phyloP scores from a whole-genome alignment of 1,139 yeast species.

The Candida albicans region DNA sequence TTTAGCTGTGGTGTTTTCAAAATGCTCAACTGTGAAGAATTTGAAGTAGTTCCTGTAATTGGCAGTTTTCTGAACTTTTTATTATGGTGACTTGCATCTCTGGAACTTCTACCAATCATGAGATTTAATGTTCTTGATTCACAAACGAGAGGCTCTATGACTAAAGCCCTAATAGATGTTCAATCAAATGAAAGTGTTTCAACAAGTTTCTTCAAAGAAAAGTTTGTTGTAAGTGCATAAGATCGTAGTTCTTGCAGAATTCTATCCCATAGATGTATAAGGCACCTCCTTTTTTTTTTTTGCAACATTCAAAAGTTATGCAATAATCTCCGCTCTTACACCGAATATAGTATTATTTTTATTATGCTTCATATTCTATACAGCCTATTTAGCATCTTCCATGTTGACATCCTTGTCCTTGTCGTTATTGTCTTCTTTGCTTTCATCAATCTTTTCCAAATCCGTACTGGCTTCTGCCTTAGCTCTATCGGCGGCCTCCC shows the following conservation, averaged over 20 bases:
- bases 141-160: neutral
- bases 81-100: neutral
- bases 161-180: too few species aligned
- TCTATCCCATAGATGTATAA: too few species aligned
- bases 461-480: constrained; percentile 27
- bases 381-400: constrained; percentile 15
- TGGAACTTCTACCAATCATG: constrained; percentile 1
- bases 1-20: constrained; percentile 3
- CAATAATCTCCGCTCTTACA: constrained; percentile 3
- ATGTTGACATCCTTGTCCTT: constrained; percentile 15
- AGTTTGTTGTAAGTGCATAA: too few species aligned
- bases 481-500: constrained; percentile 47
- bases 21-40: neutral
- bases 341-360: neutral
- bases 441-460: constrained; percentile 39
- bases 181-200: too few species aligned
- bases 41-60: neutral
- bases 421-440: constrained; percentile 24
- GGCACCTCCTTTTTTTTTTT: neutral
- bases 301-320: constrained; percentile 15
- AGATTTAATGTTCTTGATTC: neutral
- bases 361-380: constrained; percentile 3
- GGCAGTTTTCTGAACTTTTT: neutral
- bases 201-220: too few species aligned
- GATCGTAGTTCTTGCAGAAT: too few species aligned